phyloP scores from a whole-genome alignment of 257 asterid species.

The Parsonsia alboflavescens region DNA sequence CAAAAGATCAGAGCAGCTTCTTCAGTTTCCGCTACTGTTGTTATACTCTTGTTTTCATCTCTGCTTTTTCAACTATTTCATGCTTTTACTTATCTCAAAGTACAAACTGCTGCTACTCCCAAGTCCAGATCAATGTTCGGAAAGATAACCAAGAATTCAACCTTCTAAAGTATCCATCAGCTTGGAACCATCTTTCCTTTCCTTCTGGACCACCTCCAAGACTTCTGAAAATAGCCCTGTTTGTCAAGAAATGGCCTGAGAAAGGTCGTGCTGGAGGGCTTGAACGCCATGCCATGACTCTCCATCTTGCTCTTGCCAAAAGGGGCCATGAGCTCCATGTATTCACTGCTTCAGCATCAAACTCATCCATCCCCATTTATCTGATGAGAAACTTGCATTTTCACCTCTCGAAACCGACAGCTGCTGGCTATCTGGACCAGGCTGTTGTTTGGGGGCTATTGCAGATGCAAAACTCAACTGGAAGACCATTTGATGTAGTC shows the following conservation, averaged over 20 bases:
- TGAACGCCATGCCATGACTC: constrained; percentile 70
- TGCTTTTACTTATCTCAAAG: constrained; percentile 37
- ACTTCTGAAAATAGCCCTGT: constrained; percentile 56
- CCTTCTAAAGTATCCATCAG: constrained; percentile 39
- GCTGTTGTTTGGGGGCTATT: constrained; percentile 55
- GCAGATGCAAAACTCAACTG: constrained; percentile 36
- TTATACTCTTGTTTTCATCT: constrained; percentile 32
- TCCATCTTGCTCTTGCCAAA: constrained; percentile 52
- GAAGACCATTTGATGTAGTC: constrained; percentile 51
- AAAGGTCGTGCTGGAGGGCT: constrained; percentile 58
- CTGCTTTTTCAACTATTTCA: constrained; percentile 36
- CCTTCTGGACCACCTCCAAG: constrained; percentile 30
- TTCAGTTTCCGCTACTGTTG: constrained; percentile 35
- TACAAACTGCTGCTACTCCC: constrained; percentile 24
- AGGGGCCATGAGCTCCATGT: constrained; percentile 72
- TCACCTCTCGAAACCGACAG: constrained; percentile 54
- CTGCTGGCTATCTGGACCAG: constrained; percentile 66
- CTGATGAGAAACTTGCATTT: constrained; percentile 28
- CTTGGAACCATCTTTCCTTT: constrained; percentile 59
- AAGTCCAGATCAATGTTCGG: neutral
- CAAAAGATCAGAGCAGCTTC: constrained; percentile 24
- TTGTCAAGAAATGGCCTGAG: constrained; percentile 75
- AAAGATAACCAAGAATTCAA: constrained; percentile 22
- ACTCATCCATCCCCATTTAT: constrained; percentile 17
- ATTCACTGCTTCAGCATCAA: constrained; percentile 45